Base-by-base conservation (phyloP, 1,284 basidiomycete species). In the Ceraceosorus bombacis region DNA sequence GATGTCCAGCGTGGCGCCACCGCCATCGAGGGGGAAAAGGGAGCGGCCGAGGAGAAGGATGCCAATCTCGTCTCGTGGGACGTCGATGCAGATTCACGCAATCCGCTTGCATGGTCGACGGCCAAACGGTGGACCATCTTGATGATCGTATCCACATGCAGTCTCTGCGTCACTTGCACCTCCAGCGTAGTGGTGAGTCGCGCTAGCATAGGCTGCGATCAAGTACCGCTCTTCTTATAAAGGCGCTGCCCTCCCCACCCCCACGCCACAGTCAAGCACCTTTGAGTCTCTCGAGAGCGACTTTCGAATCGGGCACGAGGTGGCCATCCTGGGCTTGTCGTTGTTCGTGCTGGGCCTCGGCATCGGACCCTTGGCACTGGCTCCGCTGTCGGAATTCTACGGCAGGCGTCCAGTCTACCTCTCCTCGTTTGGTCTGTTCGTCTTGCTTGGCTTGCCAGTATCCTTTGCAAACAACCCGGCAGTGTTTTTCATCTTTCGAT, bases 291-390 rank as follows among this genome's bases (percentile, higher is more conserved):
- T 88, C 51, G 80, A 84, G 48, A 63, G 71, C 15, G 82, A 85
- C 7, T 87, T 89, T 63, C 78, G 81, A 58, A 82, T 88, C 41
- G 80, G 82, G 1, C 80, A 81, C 40, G 83, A 84, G 63, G 85
- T 89, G 64, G 85, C 89, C 2, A 85, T 88, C 77, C 81, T 90
- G 9, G 82, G 82, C 3, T 81, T 90, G 48, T 86, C 85, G 59
- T 72, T 90, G 5, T 91, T 85, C 55, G 81, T 83, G 15, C 65
- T 76, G 15, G 85, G 85, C 0, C 60, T 72, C 1, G 70, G 69
- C 4, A 57, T 72, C n/a, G 70, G 70, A 1, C 71, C 71, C 5
- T 61, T 71, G 60, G 51, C 70, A 3, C 81, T 85, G 4, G 85
- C 84, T 0, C 85, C 84, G 0, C 66, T 83, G 5, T 82, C 81